Conservation (phyloP, 2,329 filamentous ascomycete species). For the Clathrospora elynae region DNA sequence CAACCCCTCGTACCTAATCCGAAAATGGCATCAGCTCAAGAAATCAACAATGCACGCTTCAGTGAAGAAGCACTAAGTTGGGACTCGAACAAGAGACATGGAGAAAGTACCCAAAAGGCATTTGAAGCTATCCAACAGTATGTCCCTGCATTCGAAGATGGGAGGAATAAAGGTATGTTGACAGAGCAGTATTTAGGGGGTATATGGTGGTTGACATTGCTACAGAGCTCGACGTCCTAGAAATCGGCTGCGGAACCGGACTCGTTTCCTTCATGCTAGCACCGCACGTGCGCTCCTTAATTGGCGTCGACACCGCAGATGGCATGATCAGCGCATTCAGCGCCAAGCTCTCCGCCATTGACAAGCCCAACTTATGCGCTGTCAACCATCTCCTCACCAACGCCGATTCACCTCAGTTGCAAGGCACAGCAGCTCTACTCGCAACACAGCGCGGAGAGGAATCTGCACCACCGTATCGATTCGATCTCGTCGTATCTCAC, state of each 20-base stretch:
- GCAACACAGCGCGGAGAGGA: slow-evolving; percentile 40
- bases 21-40: slow-evolving; percentile 24
- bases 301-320: slow-evolving; percentile 60
- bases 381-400: slow-evolving; percentile 56
- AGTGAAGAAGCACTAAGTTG: slow-evolving; percentile 60
- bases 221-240: slow-evolving; percentile 55
- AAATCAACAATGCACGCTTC: slow-evolving; percentile 56
- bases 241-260: slow-evolving; percentile 63
- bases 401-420: slow-evolving; percentile 52
- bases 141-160: slow-evolving; percentile 44
- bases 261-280: slow-evolving; percentile 58
- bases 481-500: slow-evolving; percentile 60
- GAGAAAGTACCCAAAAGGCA: slow-evolving; percentile 52
- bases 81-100: slow-evolving; percentile 60
- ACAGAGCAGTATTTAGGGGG: background rate
- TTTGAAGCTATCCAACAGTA: slow-evolving; percentile 53
- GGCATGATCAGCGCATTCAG: slow-evolving; percentile 61
- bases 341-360: slow-evolving; percentile 49
- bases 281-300: slow-evolving; percentile 54
- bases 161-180: slow-evolving; percentile 33
- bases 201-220: background rate
- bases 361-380: slow-evolving; percentile 52
- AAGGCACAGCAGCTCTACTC: slow-evolving; percentile 42
- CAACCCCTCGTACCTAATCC: background rate
- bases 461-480: slow-evolving; percentile 40